Conservation (phyloP, 139 green algal genomes). For the Pycnococcus provasolii region DNA sequence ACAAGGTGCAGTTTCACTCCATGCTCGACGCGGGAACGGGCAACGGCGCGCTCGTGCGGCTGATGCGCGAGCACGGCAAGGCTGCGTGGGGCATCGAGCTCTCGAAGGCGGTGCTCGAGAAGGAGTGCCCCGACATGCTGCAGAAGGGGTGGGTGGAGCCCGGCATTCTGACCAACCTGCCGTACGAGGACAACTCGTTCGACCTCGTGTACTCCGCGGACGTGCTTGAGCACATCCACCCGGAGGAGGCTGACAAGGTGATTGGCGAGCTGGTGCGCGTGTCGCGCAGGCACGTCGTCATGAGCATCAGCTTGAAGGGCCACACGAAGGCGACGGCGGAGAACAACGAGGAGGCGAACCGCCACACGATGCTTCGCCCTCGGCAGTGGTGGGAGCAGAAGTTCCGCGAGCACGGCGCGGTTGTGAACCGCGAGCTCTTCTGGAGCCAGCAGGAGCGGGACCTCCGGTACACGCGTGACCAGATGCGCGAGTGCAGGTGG, state of each 20-base stretch:
- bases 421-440: slow-evolving; percentile 34
- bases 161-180: slow-evolving; percentile 37
- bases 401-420: slow-evolving; percentile 32
- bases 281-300: slow-evolving; percentile 31
- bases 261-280: slow-evolving; percentile 36
- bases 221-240: slow-evolving; percentile 41
- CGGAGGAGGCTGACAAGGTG: slow-evolving; percentile 34
- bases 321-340: slow-evolving; percentile 33
- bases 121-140: slow-evolving; percentile 38
- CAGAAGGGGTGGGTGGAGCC: slow-evolving; percentile 31
- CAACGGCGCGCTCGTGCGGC: slow-evolving; percentile 34
- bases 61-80: slow-evolving; percentile 39
- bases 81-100: slow-evolving; percentile 37
- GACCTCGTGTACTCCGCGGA: slow-evolving; percentile 35
- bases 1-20: slow-evolving; percentile 29
- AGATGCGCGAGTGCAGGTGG: slow-evolving; percentile 31
- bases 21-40: slow-evolving; percentile 37
- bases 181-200: slow-evolving; percentile 37
- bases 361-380: slow-evolving; percentile 38
- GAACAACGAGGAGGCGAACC: slow-evolving; percentile 36
- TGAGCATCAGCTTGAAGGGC: slow-evolving; percentile 36
- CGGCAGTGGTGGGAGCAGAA: slow-evolving; percentile 35
- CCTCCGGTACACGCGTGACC: slow-evolving; percentile 7
- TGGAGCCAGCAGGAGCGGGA: slow-evolving; percentile 35
- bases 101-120: slow-evolving; percentile 28